Conservation (phyloP, 1,284 basidiomycete species). For the Leccinum pachyderme region DNA sequence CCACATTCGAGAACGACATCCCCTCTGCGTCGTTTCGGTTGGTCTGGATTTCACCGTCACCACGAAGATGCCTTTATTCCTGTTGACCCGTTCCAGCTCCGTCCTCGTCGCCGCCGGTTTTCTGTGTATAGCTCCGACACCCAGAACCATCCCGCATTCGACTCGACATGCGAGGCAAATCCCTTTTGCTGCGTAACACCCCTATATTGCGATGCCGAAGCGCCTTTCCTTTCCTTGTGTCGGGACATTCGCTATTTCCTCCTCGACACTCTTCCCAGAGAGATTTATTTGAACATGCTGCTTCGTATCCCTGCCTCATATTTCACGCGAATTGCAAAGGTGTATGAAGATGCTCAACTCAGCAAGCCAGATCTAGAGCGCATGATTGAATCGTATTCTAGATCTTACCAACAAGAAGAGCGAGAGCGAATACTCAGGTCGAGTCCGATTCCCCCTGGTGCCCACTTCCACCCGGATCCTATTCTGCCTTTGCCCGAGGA, state of each 20-base stretch:
- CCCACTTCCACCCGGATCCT: conserved; percentile 12
- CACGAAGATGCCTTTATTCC: conserved; percentile 52
- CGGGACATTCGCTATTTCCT: conserved; percentile 25
- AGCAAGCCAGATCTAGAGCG: conserved; percentile 68
- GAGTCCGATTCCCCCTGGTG: conserved; percentile 32
- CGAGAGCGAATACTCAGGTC: conserved; percentile 16
- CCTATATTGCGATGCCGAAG: conserved; percentile 11
- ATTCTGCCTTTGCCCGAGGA: conserved; percentile 60
- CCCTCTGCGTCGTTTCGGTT: conserved; percentile 42
- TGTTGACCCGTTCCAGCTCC: conserved; percentile 44
- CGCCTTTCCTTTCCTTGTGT: conserved; percentile 18
- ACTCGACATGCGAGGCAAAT: conserved; percentile 23
- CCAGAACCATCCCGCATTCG: conserved; percentile 14
- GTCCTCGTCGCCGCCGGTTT: conserved; percentile 27
- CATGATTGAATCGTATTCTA: conserved; percentile 53
- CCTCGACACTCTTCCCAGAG: conserved; percentile 52
- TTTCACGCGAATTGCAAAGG: conserved; percentile 66
- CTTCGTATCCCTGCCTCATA: conserved; percentile 72
- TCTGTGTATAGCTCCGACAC: conserved; percentile 24
- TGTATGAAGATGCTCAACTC: conserved; percentile 74
- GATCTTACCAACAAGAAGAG: conserved; percentile 16
- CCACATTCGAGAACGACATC: conserved; percentile 44
- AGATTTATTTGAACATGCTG: conserved; percentile 61
- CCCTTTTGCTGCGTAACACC: conserved; percentile 25
- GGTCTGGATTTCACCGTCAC: conserved; percentile 36